Percentiles rank a stretch among this genome's conserved stretches.
These are phyloP conservation scores for Lodderomyces orthopsilosis DNA, from an alignment of 1,139 yeast species.

Conservation along the genomic window DNA sequence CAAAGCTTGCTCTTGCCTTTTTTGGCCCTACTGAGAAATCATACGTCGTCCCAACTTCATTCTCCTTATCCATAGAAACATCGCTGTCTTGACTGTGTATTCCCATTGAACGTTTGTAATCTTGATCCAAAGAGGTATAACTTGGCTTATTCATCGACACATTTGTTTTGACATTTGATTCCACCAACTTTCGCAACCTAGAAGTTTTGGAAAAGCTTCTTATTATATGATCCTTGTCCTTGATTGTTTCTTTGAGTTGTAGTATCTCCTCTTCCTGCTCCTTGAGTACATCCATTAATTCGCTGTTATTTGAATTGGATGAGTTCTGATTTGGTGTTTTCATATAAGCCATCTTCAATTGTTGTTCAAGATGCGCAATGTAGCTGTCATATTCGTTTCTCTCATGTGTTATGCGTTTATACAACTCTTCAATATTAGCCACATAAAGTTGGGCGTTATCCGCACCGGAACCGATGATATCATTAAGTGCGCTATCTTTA, in stretches of 20 bases:
- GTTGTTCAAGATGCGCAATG: constrained; percentile 59
- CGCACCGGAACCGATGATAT: constrained; percentile 40
- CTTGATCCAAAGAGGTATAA: constrained; percentile 5
- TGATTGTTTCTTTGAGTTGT: constrained; percentile 59
- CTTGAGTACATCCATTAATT: constrained; percentile 27
- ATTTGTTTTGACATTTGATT: constrained; percentile 21
- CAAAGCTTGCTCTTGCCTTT: constrained; percentile 15
- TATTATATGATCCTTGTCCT: constrained; percentile 74
- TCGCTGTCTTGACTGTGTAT: not conserved
- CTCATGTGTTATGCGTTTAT: constrained; percentile 44
- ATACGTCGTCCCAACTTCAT: constrained; percentile 17
- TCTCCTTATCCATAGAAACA: constrained; percentile 18
- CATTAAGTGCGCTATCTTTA: constrained; percentile 55
- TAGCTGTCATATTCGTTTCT: constrained; percentile 64
- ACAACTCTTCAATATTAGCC: constrained; percentile 47
- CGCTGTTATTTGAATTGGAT: not conserved
- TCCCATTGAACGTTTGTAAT: constrained; percentile 9
- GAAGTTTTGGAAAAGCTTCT: constrained; percentile 65
- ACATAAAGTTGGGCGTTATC: constrained; percentile 36
- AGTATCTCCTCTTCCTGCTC: constrained; percentile 71
- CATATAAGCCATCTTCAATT: constrained; percentile 30
- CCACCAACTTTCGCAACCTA: constrained; percentile 48
- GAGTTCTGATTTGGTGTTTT: constrained; percentile 18
- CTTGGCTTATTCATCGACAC: constrained; percentile 5
- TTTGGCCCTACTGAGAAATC: constrained; percentile 24